A percentile compares a stretch with the other conserved stretches of the same genome.
These are phyloP conservation scores for Zygotorulaspora danielsina DNA, from an alignment of 805 yeast species.

Conservation along the genomic window DNA sequence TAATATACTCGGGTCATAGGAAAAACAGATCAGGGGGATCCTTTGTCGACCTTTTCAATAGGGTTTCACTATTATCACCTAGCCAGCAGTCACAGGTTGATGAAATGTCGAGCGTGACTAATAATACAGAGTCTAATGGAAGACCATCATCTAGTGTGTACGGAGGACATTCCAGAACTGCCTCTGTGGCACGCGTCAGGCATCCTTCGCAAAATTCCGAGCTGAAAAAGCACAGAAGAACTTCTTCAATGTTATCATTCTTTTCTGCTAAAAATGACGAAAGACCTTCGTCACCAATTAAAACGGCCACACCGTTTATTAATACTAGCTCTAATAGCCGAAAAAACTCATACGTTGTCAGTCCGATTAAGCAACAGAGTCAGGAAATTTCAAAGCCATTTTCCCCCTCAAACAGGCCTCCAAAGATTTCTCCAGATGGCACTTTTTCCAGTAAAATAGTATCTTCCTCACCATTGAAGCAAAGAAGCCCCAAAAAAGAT, in stretches of 20 bases:
- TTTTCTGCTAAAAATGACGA: constrained; percentile 31
- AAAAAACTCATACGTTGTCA: constrained; percentile 20
- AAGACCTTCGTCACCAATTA: constrained; percentile 18
- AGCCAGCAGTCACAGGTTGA: constrained; percentile 7
- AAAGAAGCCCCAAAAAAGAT: constrained; percentile 15
- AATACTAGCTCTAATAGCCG: constrained; percentile 13
- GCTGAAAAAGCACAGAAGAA: constrained; percentile 48
- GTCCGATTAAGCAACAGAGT: constrained; percentile 26
- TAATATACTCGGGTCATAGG: constrained; percentile 25
- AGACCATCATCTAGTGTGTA: constrained; percentile 45
- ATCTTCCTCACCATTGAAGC: constrained; percentile 11
- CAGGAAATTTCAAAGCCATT: constrained; percentile 20
- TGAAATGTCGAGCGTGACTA: constrained; percentile 6
- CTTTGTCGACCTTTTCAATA: constrained; percentile 34
- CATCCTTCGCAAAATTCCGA: constrained; percentile 23
- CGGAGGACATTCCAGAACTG: constrained; percentile 24
- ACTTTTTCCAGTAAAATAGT: constrained; percentile 6
- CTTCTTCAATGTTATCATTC: constrained; percentile 56
- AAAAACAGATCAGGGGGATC: constrained; percentile 34
- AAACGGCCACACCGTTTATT: constrained; percentile 3
- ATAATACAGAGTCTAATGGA: constrained; percentile 15
- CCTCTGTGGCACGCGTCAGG: constrained; percentile 19
- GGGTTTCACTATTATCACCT: constrained; percentile 30
- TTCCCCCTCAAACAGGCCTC: constrained; percentile 15
- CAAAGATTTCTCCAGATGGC: constrained; percentile 7